Base-by-base conservation (phyloP, 2,329 filamentous ascomycete species). In the Chrysoporthe austroafricana region DNA sequence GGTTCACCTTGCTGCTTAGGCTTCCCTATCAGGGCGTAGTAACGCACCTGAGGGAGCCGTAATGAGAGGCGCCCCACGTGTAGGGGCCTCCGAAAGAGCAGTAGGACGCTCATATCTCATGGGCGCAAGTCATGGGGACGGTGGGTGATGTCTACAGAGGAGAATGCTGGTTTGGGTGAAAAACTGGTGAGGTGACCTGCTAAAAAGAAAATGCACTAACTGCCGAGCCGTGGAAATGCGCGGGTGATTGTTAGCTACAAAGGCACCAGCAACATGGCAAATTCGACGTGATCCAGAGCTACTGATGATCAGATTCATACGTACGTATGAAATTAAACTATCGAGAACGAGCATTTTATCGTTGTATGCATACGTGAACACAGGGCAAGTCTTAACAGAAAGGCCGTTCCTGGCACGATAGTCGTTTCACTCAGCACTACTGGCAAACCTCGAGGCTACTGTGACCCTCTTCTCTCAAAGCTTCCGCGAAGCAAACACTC, bases 21-120 rank as follows among this genome's bases (percentile, higher is more conserved):
- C 56, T 72, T 68, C 21, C 67, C 66, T 65, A 69, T 73, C 72
- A 69, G 71, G 67, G 57, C 73, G 72, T 69, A 76, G 68, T 50
- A 69, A 59, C 63, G 73, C 54, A 64, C 70, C 63, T 60, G 70
- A 66, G 39, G 70, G 36, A 39, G 69, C 34, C 50, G 63, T 43
- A 63, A 68, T 54, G 68, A 54, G 66, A 61, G 58, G 32, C 64
- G 70, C 43, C 60, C 46, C 5, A 54, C 59, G 44, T 60, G 66
- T 39, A 71, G 48, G 11, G 64, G 69, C 65, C 70, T 69, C 52
- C 71, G 66, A 13, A 69, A 58, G 60, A 74, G 67, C 36, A 66
- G 57, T 21, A 69, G 50, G 39, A 69, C 69, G 70, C 71, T 71
- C 66, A 70, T 69, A 34, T 54, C 64, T 70, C 68, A 69, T 39